A percentile compares a stretch with the other conserved stretches of the same genome.
Evolutionary conservation across 176 grass and related monocot genomes (phyloP).

Genomic region (Aechmea fasciata): DNA sequence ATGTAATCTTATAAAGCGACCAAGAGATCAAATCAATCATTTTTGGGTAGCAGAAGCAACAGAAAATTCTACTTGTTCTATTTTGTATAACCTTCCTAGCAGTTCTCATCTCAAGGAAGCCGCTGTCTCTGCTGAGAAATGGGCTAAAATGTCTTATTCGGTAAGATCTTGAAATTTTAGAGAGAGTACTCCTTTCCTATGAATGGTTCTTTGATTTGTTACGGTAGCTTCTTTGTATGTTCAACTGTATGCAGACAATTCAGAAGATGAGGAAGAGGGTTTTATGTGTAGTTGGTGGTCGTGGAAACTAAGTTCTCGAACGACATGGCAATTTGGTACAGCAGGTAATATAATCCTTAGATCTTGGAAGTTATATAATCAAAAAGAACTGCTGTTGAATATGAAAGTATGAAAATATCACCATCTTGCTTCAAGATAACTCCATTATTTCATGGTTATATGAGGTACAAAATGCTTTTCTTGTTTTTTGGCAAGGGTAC

Average conservation of each 20-base stretch:
- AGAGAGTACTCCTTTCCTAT: conserved; percentile 1
- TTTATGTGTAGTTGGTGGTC: conserved; percentile 45
- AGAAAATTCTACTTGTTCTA: conserved; percentile 44
- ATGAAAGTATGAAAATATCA: too few species aligned
- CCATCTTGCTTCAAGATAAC: too few species aligned
- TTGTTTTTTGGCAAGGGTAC: too few species aligned
- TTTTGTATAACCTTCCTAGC: conserved; percentile 50
- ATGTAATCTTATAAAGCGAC: conserved; percentile 66
- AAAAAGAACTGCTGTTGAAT: too few species aligned
- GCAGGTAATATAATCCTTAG: not conserved
- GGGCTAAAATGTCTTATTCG: conserved; percentile 52
- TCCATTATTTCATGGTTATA: too few species aligned
- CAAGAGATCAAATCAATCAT: conserved; percentile 65
- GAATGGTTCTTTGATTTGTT: conserved; percentile 14
- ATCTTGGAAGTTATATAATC: too few species aligned
- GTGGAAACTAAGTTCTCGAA: conserved; percentile 27
- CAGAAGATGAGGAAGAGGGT: conserved; percentile 55
- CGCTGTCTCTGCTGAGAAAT: conserved; percentile 43
- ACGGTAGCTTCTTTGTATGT: conserved; percentile 7
- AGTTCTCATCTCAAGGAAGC: conserved; percentile 65
- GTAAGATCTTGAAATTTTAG: conserved; percentile 39
- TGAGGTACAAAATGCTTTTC: too few species aligned
- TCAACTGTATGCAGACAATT: conserved; percentile 39
- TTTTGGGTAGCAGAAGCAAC: conserved; percentile 86
- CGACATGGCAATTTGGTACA: not conserved